These are phyloP conservation scores for Venturia oleaginea DNA, from an alignment of 2,329 filamentous ascomycete species.

Conservation along the genomic window DNA sequence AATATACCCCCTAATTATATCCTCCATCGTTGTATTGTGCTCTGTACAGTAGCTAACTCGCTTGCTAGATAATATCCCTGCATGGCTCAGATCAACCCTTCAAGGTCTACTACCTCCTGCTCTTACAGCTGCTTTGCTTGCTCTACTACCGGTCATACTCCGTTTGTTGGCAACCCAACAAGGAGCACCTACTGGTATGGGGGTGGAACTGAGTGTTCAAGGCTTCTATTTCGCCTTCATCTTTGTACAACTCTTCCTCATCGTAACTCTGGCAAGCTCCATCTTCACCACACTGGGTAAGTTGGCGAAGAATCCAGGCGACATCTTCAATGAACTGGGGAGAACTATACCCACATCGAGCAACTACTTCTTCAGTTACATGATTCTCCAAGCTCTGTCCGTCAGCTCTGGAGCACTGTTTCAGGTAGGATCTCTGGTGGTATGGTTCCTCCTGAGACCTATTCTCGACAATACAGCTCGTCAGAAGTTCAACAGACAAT, in stretches of 20 bases:
- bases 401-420: conserved; percentile 83
- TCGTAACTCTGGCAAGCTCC: conserved; percentile 70
- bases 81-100: conserved; percentile 55
- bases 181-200: conserved; percentile 74
- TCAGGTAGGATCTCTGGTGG: conserved; percentile 67
- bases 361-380: conserved; percentile 98
- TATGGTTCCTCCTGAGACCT: conserved; percentile 74
- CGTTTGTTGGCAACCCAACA: conserved; percentile 62
- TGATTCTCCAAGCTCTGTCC: conserved; percentile 87
- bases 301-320: conserved; percentile 56
- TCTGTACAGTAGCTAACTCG: conserved; percentile 32
- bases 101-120: conserved; percentile 80
- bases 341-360: conserved; percentile 73
- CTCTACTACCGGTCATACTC: conserved; percentile 73
- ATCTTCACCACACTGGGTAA: conserved; percentile 36
- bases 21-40: conserved; percentile 39
- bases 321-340: conserved; percentile 64
- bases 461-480: conserved; percentile 63
- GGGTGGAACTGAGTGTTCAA: conserved; percentile 75
- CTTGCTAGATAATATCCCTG: conserved; percentile 57
- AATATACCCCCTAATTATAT: conserved; percentile 60
- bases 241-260: conserved; percentile 89
- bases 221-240: conserved; percentile 89
- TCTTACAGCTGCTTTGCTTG: conserved; percentile 66
- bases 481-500: conserved; percentile 80